Base-by-base conservation (phyloP, 306 rosid genomes). In the Abrus precatorius region DNA sequence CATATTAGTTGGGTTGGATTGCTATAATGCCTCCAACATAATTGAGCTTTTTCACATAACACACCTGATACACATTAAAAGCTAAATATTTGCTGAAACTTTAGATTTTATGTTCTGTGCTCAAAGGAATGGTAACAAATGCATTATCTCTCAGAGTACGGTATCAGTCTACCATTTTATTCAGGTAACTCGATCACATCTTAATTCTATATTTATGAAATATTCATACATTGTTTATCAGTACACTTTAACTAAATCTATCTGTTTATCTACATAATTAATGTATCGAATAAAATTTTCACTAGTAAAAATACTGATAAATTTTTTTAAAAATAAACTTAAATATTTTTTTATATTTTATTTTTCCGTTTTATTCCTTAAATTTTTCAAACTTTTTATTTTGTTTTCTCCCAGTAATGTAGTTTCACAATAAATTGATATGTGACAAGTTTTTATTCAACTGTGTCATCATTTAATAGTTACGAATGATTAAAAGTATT, bases 41-140 rank as follows among this genome's bases (percentile, higher is more conserved):
- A 72, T 83, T 72, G 72, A 9, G 45, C 71, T 64, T 83, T 83
- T 71, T 45, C 71, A 34, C 80, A 33, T 67, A 44, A 55, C 69
- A 30, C 27, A 38, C 34, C 4, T 60, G 20, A 71, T 48, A n/a
- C 53, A 48, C 71, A 59, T 60, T 20, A 45, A 33, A 71, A 57
- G 12, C 63, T 83, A 66, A 74, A 74, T 61, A 77, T 83, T 76
- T 83, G 67, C 28, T 70, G 36, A 83, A 80, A 80, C 64, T 56
- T 69, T 27, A 56, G 50, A 68, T 63, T 62, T 76, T 77, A 54
- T 66, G 56, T 52, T 44, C 5, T 50, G 20, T 45, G 7, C 73
- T 44, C 40, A 40, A 44, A 4, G 14, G 72, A 47, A 55, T 55
- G 45, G 63, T 4, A 48, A 12, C 44, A 49, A 45, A 70, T 20